A percentile compares a stretch with the other conserved stretches of the same genome.
Conservation (phyloP, 257 asterid species). For the Ballota nigra region DNA sequence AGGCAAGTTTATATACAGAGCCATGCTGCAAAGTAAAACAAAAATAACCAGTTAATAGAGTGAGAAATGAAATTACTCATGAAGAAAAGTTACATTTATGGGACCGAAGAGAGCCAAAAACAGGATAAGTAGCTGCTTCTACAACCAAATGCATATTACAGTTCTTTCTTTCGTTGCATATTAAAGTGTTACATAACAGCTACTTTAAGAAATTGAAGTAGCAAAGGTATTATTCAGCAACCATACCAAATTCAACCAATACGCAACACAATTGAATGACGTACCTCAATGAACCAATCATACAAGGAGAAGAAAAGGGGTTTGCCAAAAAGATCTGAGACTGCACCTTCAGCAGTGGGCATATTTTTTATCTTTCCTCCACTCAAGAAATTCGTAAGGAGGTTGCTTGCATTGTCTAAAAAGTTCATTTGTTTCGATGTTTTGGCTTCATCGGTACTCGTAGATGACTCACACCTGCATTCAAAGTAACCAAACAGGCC, state of each 20-base stretch:
- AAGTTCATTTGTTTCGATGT: slow-evolving; percentile 49
- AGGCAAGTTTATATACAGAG: slow-evolving; percentile 90
- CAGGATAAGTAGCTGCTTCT: too few species aligned
- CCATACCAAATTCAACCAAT: not conserved
- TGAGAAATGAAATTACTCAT: not conserved
- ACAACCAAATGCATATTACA: too few species aligned
- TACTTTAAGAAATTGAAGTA: not conserved
- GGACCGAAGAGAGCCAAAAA: not conserved
- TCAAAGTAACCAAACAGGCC: not conserved
- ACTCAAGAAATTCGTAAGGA: slow-evolving; percentile 85
- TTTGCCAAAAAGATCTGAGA: slow-evolving; percentile 81
- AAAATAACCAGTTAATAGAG: slow-evolving; percentile 9
- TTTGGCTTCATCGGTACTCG: slow-evolving; percentile 62
- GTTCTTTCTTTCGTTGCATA: too few species aligned
- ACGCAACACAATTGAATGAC: not conserved
- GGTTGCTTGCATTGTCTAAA: slow-evolving; percentile 88
- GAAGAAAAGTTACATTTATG: not conserved
- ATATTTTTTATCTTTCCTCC: slow-evolving; percentile 75
- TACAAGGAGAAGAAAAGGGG: slow-evolving; percentile 89
- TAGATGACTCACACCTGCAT: slow-evolving; percentile 72
- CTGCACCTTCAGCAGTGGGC: slow-evolving; percentile 98
- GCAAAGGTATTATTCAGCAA: not conserved
- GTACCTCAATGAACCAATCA: slow-evolving; percentile 94
- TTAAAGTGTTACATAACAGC: not conserved
- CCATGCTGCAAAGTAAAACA: slow-evolving; percentile 82